phyloP scores from a whole-genome alignment of 306 rosid genomes.

The Acacia confusa region DNA sequence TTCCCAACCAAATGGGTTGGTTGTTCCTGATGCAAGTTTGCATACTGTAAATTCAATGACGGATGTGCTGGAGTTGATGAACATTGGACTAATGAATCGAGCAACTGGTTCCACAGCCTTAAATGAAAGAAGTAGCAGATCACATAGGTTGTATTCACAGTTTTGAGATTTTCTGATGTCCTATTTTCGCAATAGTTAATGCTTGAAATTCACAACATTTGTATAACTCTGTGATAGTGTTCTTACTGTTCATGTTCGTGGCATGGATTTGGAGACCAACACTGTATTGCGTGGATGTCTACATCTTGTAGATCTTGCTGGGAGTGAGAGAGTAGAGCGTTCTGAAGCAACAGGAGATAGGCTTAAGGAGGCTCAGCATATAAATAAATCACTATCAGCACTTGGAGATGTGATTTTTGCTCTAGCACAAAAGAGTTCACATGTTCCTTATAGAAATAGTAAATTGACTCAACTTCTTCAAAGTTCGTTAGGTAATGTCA shows the following conservation, averaged over 20 bases:
- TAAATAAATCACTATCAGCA: conserved; percentile 92
- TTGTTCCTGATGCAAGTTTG: conserved; percentile 98
- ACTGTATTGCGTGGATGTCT: conserved; percentile 80
- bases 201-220: conserved; percentile 23
- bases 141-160: conserved; percentile 72
- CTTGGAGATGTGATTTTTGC: conserved; percentile 99
- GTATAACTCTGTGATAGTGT: conserved; percentile 51
- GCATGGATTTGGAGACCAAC: conserved; percentile 81
- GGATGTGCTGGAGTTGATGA: conserved; percentile 88
- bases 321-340: conserved; percentile 97
- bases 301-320: conserved; percentile 97
- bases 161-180: conserved; percentile 6
- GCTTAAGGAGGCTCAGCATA: conserved; percentile 99
- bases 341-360: conserved; percentile 98
- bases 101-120: conserved; percentile 95
- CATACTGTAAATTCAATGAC: conserved; percentile 77
- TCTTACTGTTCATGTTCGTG: conserved; percentile 94
- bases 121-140: conserved; percentile 97
- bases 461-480: conserved; percentile 98
- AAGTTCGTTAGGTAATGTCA: conserved; percentile 78
- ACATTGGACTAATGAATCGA: conserved; percentile 66
- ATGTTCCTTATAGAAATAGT: conserved; percentile 97
- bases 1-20: conserved; percentile 95
- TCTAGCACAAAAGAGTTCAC: conserved; percentile 84
- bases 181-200: conserved; percentile 12